Conservation (phyloP, 2,329 filamentous ascomycete genomes). For the Fusarium albosuccineum region DNA sequence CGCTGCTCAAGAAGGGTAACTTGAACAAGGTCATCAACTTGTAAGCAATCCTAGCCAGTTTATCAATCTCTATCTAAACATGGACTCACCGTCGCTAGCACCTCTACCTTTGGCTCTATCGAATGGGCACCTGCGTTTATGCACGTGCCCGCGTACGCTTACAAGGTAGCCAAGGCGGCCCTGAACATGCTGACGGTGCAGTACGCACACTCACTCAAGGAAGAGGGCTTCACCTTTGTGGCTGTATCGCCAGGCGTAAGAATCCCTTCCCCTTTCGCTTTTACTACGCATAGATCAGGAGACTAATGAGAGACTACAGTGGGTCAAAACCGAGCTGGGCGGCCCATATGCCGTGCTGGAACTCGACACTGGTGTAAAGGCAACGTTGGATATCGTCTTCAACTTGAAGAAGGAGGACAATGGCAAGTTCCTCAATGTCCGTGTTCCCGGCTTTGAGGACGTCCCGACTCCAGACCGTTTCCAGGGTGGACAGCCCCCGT, state of each 20-base stretch:
- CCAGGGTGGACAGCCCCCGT: constrained; percentile 14
- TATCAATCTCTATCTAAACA: neutral
- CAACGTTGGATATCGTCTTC: constrained; percentile 46
- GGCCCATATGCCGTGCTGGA: neutral
- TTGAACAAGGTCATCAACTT: constrained; percentile 60
- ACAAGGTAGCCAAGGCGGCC: constrained; percentile 62
- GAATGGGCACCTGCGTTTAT: constrained; percentile 40
- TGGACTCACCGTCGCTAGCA: neutral
- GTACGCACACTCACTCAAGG: constrained; percentile 52
- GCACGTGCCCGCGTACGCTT: constrained; percentile 50
- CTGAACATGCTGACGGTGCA: constrained; percentile 62
- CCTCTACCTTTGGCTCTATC: constrained; percentile 49
- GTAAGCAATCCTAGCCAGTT: constrained; percentile 39
- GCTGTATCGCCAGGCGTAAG: constrained; percentile 55
- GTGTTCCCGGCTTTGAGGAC: constrained; percentile 31
- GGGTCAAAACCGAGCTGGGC: constrained; percentile 1
- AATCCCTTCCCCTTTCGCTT: neutral
- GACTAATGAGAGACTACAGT: neutral
- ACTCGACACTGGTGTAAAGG: constrained; percentile 26
- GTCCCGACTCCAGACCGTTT: constrained; percentile 9
- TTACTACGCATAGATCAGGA: no score
- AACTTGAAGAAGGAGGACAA: constrained; percentile 8
- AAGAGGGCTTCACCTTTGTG: constrained; percentile 58
- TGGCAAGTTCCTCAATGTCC: constrained; percentile 32
- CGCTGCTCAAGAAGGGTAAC: constrained; percentile 52